A percentile compares a stretch with the other conserved stretches of the same genome.
These are phyloP conservation scores for Lentinula sp. DNA, from an alignment of 768 basidiomycete genomes.

Conservation along the genomic window DNA sequence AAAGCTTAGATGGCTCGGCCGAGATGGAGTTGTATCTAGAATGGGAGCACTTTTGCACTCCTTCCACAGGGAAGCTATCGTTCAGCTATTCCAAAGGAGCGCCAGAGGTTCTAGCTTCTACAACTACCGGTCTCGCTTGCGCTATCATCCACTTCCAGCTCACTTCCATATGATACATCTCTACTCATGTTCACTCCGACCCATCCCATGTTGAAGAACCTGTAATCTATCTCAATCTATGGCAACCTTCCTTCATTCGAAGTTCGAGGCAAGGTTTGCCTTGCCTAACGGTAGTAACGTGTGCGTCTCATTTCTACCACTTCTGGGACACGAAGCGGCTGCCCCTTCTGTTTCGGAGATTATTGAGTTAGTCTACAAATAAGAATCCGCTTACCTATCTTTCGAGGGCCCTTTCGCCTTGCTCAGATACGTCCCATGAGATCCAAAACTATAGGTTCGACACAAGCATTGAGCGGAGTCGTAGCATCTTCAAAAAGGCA, in stretches of 20 bases:
- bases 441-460: constrained; percentile 23
- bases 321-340: constrained; percentile 35
- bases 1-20: constrained; percentile 60
- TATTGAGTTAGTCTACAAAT: constrained; percentile 39
- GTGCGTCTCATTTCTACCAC: neutral
- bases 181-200: constrained; percentile 23
- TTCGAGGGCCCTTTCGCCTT: constrained; percentile 28
- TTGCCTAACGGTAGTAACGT: neutral
- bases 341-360: constrained; percentile 40
- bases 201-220: constrained; percentile 9
- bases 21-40: constrained; percentile 58
- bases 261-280: neutral
- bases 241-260: constrained; percentile 31
- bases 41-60: constrained; percentile 33
- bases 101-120: neutral
- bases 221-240: constrained; percentile 37
- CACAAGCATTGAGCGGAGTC: constrained; percentile 31
- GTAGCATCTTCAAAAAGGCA: constrained; percentile 37
- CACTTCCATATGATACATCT: constrained; percentile 34
- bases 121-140: too few relatives aligned
- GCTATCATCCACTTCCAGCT: constrained; percentile 13
- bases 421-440: constrained; percentile 26
- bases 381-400: constrained; percentile 24
- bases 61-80: neutral
- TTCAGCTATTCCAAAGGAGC: neutral